Conservation (phyloP, 495 filamentous ascomycete species). For the Penicillium taxi region DNA sequence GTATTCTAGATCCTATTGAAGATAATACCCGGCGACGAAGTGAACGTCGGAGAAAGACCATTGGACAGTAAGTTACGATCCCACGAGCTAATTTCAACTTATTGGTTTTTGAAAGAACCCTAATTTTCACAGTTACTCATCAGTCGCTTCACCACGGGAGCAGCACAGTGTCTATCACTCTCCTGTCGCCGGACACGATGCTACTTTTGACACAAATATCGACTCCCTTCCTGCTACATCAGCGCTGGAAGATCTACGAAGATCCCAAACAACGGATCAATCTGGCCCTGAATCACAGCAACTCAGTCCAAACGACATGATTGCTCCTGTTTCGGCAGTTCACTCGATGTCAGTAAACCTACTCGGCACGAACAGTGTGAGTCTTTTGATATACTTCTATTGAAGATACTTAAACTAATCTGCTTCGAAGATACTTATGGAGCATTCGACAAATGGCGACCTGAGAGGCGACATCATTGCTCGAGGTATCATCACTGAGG, state of each 20-base stretch:
- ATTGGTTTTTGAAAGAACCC: slow-evolving; percentile 3
- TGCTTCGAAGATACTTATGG: slow-evolving; percentile 32
- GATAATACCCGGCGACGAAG: slow-evolving; percentile 21
- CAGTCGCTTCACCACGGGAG: slow-evolving; percentile 20
- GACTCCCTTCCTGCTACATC: slow-evolving; percentile 23
- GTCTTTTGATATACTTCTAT: slow-evolving; percentile 2
- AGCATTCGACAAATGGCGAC: slow-evolving; percentile 26
- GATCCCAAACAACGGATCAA: slow-evolving; percentile 22
- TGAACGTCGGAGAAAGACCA: slow-evolving; percentile 25
- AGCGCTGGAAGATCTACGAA: slow-evolving; percentile 12
- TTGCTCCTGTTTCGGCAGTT: slow-evolving; percentile 32
- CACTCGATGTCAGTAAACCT: slow-evolving; percentile 40
- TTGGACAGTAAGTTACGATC: slow-evolving; percentile 12
- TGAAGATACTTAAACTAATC: background rate
- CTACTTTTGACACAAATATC: slow-evolving; percentile 20
- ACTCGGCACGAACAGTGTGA: slow-evolving; percentile 28
- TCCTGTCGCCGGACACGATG: slow-evolving; percentile 17
- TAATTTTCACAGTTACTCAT: slow-evolving; percentile 13
- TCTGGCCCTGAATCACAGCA: slow-evolving; percentile 32
- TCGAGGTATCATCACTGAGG: slow-evolving; percentile 36
- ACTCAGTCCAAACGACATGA: slow-evolving; percentile 37
- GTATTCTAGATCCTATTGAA: slow-evolving; percentile 34
- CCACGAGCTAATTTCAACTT: background rate
- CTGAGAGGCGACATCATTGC: slow-evolving; percentile 29
- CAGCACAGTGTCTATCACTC: slow-evolving; percentile 22